These are phyloP conservation scores for Fraxinus greggii DNA, from an alignment of 305 asterid genomes.

Conservation along the genomic window DNA sequence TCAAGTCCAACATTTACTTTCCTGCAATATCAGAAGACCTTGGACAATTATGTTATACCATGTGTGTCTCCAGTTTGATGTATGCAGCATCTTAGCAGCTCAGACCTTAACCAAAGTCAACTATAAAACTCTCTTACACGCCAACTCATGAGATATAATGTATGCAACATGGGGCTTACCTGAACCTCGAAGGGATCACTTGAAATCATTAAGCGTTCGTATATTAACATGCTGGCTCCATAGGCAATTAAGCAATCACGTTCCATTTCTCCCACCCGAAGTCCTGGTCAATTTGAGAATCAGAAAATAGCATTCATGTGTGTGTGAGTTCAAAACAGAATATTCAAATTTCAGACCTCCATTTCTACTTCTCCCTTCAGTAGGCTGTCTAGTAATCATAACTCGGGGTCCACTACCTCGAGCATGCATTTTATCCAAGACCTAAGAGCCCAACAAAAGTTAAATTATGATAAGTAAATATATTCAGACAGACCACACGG, in stretches of 20 bases:
- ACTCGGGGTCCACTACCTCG: conserved; percentile 90
- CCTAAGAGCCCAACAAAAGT: conserved; percentile 40
- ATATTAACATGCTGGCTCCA: conserved; percentile 93
- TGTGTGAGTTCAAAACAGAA: conserved; percentile 10
- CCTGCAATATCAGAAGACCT: background rate
- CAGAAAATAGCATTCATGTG: conserved; percentile 14
- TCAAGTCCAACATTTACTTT: background rate
- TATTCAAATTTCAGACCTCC: conserved; percentile 58
- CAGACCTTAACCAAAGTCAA: background rate
- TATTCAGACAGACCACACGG: background rate
- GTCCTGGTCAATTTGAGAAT: conserved; percentile 47
- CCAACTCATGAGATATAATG: background rate
- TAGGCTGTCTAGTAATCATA: conserved; percentile 93
- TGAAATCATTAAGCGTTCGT: conserved; percentile 87
- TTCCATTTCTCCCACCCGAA: conserved; percentile 98
- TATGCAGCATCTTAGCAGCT: background rate
- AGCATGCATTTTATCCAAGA: conserved; percentile 96
- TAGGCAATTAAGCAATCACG: conserved; percentile 98
- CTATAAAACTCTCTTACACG: background rate
- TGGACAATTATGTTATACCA: background rate
- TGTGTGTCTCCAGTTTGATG: background rate
- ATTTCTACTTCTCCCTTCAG: conserved; percentile 90
- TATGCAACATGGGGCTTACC: conserved; percentile 37
- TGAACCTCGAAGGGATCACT: conserved; percentile 98
- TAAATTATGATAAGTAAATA: conserved; percentile 2